These are phyloP conservation scores for Talaromyces sp. DNA, from an alignment of 2,329 filamentous ascomycete species.

Conservation along the genomic window DNA sequence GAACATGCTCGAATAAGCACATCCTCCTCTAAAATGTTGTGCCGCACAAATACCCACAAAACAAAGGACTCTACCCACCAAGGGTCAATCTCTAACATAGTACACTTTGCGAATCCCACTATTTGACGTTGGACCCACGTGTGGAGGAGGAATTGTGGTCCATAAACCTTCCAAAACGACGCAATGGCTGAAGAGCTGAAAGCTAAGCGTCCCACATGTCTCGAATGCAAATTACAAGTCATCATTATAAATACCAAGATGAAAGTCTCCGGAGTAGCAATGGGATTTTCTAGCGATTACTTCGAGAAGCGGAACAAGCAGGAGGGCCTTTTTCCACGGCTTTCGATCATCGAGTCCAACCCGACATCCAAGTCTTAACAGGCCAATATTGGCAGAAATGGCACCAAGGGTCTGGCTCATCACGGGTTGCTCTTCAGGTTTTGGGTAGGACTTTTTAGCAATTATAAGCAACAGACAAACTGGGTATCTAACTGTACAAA, in stretches of 20 bases:
- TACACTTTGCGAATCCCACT: too few relatives aligned
- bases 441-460: slow-evolving; percentile 1
- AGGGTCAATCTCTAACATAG: too few relatives aligned
- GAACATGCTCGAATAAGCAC: neutral
- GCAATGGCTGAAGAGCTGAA: neutral
- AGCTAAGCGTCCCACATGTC: neutral
- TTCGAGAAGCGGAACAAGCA: neutral
- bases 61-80: too few relatives aligned
- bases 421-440: slow-evolving; percentile 15
- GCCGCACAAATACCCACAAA: neutral
- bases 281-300: neutral
- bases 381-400: neutral
- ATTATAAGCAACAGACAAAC: neutral
- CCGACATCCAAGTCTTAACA: neutral
- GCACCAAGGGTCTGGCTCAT: slow-evolving; percentile 14
- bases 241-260: neutral
- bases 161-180: neutral
- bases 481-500: neutral
- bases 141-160: neutral
- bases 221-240: neutral
- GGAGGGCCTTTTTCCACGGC: neutral
- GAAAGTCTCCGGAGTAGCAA: neutral
- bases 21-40: neutral
- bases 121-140: neutral
- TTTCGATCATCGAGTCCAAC: neutral